Conservation (phyloP, 2,329 filamentous ascomycete species). For the Acrodontium crateriforme region DNA sequence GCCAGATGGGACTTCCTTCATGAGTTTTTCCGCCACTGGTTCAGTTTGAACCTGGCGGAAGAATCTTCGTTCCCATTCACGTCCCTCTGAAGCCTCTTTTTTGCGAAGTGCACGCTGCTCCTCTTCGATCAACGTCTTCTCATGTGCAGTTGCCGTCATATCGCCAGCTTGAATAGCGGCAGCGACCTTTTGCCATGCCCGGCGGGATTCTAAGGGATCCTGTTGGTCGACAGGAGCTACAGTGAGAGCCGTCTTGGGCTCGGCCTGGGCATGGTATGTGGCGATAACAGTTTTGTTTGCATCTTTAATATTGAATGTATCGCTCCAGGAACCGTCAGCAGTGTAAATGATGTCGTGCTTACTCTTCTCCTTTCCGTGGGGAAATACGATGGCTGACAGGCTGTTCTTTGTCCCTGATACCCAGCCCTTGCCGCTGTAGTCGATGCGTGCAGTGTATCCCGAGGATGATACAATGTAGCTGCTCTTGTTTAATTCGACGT, state of each 20-base stretch:
- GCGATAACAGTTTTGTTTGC: conserved; percentile 36
- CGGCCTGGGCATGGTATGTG: conserved; percentile 33
- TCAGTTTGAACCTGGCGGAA: conserved; percentile 41
- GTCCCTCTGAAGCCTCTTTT: conserved; percentile 60
- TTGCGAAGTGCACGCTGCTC: conserved; percentile 66
- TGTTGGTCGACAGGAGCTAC: conserved; percentile 64
- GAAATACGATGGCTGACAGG: conserved; percentile 64
- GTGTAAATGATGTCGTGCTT: conserved; percentile 54
- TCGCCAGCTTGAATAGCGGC: conserved; percentile 67
- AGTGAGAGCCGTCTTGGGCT: conserved; percentile 49
- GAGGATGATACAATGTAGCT: conserved; percentile 77
- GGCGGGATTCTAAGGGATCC: conserved; percentile 73
- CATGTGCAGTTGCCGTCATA: conserved; percentile 62
- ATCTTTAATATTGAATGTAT: conserved; percentile 63
- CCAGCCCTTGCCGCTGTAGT: conserved; percentile 91
- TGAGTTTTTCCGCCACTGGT: conserved; percentile 35
- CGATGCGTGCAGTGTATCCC: conserved; percentile 77
- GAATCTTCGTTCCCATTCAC: conserved; percentile 71
- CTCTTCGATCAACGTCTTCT: conserved; percentile 85
- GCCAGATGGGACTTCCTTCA: conserved; percentile 28
- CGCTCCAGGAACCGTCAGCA: conserved; percentile 83
- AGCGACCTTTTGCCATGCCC: conserved; percentile 79
- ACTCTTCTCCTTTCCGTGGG: conserved; percentile 49
- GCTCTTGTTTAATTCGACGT: conserved; percentile 75
- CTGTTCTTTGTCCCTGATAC: conserved; percentile 90